Evolutionary conservation across 164 flowering plant genomes (phyloP).

Genomic region (Tetracentron sinense): DNA sequence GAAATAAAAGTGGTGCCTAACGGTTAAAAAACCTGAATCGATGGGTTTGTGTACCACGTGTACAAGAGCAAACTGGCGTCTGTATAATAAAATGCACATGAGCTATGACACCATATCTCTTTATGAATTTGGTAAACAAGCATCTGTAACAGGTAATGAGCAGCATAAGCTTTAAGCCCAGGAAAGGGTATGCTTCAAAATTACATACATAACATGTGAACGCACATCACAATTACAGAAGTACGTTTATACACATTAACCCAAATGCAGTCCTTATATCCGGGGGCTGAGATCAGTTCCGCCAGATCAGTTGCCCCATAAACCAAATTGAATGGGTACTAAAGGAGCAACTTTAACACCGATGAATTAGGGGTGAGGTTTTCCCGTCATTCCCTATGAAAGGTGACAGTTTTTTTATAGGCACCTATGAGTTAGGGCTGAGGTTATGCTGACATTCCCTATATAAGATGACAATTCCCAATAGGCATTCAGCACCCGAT

Average conservation of each 20-base stretch:
- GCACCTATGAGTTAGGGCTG: too few relatives aligned
- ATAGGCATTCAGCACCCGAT: too few relatives aligned
- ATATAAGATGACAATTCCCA: too few relatives aligned
- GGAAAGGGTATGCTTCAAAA: too few relatives aligned
- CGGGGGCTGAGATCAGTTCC: too few relatives aligned
- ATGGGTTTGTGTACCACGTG: background rate
- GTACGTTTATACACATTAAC: background rate
- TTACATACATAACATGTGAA: background rate
- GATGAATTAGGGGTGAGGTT: background rate
- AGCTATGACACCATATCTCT: background rate
- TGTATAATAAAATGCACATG: too few relatives aligned
- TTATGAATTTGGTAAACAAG: background rate
- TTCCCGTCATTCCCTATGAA: background rate
- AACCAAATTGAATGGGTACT: background rate
- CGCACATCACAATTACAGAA: too few relatives aligned
- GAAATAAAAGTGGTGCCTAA: too few relatives aligned
- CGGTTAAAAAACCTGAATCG: too few relatives aligned
- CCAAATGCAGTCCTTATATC: background rate
- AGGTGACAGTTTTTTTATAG: too few relatives aligned
- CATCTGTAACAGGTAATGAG: background rate
- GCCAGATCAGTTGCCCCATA: too few relatives aligned
- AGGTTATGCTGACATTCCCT: too few relatives aligned
- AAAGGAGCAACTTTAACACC: background rate
- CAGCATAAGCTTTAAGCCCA: background rate
- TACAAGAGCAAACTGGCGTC: background rate